phyloP scores from a whole-genome alignment of 2,329 filamentous ascomycete species.

The Metarhizium sp. region DNA sequence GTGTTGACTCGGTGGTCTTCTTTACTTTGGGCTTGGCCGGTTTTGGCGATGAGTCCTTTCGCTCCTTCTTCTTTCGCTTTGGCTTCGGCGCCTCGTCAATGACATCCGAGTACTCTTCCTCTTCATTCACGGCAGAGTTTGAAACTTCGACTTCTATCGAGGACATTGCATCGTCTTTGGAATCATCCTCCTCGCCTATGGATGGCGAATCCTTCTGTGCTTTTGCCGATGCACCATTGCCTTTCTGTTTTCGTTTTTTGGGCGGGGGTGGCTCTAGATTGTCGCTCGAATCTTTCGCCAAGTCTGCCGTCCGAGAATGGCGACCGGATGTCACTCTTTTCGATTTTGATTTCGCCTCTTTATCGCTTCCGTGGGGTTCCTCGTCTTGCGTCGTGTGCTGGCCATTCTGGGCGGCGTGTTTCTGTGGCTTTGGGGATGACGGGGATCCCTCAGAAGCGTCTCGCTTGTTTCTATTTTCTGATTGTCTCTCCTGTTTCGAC shows the following conservation, averaged over 20 bases:
- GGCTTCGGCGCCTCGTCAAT: constrained; percentile 61
- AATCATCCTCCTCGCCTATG: constrained; percentile 9
- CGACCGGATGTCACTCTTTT: constrained; percentile 7
- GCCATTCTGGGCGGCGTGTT: constrained; percentile 16
- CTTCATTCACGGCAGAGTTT: constrained; percentile 18
- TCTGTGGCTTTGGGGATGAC: constrained; percentile 12
- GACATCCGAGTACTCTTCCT: constrained; percentile 41
- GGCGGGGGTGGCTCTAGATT: neutral
- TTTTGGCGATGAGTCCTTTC: constrained; percentile 20
- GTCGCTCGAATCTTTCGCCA: constrained; percentile 8
- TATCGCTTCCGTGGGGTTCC: neutral
- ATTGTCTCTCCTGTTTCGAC: constrained; percentile 15
- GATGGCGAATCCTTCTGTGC: constrained; percentile 7
- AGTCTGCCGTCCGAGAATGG: constrained; percentile 7
- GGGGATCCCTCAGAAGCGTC: constrained; percentile 23
- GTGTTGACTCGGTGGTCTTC: constrained; percentile 16
- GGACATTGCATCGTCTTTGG: constrained; percentile 11
- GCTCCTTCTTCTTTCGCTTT: constrained; percentile 45
- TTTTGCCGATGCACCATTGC: neutral
- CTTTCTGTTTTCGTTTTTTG: neutral
- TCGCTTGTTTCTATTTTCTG: constrained; percentile 23
- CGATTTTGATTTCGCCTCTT: constrained; percentile 4
- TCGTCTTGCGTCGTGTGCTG: constrained; percentile 8
- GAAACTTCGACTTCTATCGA: constrained; percentile 11
- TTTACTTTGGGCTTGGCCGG: constrained; percentile 18